Base-by-base conservation (phyloP, 2,329 filamentous ascomycete species). In the Ascochyta fabae region DNA sequence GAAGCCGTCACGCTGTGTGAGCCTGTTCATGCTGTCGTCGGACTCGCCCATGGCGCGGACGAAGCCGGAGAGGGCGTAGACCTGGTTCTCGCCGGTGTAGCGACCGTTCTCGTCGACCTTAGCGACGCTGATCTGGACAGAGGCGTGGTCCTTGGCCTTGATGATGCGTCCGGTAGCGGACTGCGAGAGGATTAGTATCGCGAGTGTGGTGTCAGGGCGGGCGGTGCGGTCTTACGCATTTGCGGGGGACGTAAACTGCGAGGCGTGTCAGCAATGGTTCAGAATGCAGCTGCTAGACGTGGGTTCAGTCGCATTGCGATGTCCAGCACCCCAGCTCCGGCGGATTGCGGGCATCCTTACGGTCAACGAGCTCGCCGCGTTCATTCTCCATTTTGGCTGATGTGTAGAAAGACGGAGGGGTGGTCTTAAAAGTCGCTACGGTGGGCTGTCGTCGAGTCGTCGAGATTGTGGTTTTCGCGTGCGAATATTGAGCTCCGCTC, bases 91-190 rank as follows among this genome's bases (percentile, higher is more conserved):
- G 82, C 94, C 92, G 71, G 91, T 92, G 83, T 93, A 92, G 75
- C 93, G 91, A 80, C 95, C 95, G 84, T 93, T 96, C 89, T 99
- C 95, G 82, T 98, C 94, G 75, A 99, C 95, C 86, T 97, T 98
- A 81, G 89, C 94, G 79, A 99, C 85, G 74, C 89, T 91, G 82
- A 99, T 92, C 84, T 99, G 95, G 74, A 98, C 95, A 64, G 91
- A 96, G 75, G 92, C 94, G 87, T 99, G 95, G 84, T 99, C 95
- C 86, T 98, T 97, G 86, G 95, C 92, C 86, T 97, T 97, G 89
- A 99, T 98, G 87, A 98, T 97, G 84, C 95, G 92, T 91, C 96
- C 65, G 56, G 66, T 69, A 50, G 65, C 66, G 48, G 65, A 67
- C 63, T 67, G 53, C 36, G n/a, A n/a, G 35, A 43, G 31, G 13